Evolutionary conservation across 148 eudicot species (phyloP), one percentile per base, ranked within the genome.

Genomic region (Fallopia convolvulus): DNA sequence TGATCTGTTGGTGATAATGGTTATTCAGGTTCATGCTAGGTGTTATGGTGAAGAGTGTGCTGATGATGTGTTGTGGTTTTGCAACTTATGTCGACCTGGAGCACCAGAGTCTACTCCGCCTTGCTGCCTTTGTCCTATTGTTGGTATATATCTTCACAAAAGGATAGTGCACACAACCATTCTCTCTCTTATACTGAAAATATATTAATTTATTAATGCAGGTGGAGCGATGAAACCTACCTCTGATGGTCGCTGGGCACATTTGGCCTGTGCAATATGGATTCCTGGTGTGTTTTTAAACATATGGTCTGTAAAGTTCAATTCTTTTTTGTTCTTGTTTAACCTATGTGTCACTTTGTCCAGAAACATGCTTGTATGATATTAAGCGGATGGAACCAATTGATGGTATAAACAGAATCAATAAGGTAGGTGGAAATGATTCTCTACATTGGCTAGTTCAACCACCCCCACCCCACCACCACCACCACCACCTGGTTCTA

Each of bases 151-250:
- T 79, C 74, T 79, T 47, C 33, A 30, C 55, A 48, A 73, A 44
- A 21, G 30, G 53, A 73, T 12, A 73, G 44, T 68, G 21, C 20
- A 39, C 10, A 17, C 72, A 7, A 26, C 12, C 41, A 32, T 36
- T 21, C 20, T 68, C 15, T 36, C 18, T 39, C 36, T 33, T 33
- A 1, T 14, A 14, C 44, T 6, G 13, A 15, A 33, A 68, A 39
- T 68, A 33, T 68, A 9, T 63, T 26, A 1, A 55, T 56, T 21
- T 70, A 77, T 72, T 74, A 20, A 32, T 79, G 76, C 78, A 95
- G 99, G 99, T 52, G 99, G 99, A 80, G 99, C 97, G 46, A 91
- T 95, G 98, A 95, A 95, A 86, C 98, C 94, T 75, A 95, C 99
- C 75, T 90, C 91, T 32, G 98, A 95, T 87, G 99, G 98, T 70